These are phyloP conservation scores for Boletus coccyginus DNA, from an alignment of 768 basidiomycete genomes.

Conservation along the genomic window DNA sequence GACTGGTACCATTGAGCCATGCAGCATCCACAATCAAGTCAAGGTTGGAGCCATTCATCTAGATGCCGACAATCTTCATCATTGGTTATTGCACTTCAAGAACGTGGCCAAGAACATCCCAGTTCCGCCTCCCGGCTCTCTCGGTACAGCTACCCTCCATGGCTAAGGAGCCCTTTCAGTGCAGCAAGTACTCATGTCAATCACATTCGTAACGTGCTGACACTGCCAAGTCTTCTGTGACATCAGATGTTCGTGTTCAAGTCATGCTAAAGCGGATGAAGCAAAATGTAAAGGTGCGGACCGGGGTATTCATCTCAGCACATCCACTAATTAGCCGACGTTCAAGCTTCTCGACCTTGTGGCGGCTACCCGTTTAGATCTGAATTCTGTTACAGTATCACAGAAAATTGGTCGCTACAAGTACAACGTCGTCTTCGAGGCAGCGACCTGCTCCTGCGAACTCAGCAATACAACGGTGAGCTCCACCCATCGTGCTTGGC, in stretches of 20 bases:
- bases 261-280: constrained; percentile 16
- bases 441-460: constrained; percentile 39
- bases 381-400: constrained; percentile 48
- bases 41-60: constrained; percentile 46
- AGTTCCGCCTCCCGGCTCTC: not conserved
- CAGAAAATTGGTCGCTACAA: constrained; percentile 33
- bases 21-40: constrained; percentile 48
- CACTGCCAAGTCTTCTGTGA: constrained; percentile 15
- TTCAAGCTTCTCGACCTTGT: constrained; percentile 31
- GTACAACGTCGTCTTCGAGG: constrained; percentile 44
- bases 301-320: not conserved
- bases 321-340: not conserved
- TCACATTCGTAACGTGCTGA: not conserved
- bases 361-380: constrained; percentile 39
- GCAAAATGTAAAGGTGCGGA: constrained; percentile 17
- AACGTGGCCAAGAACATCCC: constrained; percentile 1
- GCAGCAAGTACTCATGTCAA: constrained; percentile 14
- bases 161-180: constrained; percentile 28
- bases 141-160: constrained; percentile 17
- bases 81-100: constrained; percentile 14
- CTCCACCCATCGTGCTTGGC: constrained; percentile 47
- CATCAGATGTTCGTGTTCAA: constrained; percentile 15
- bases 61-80: constrained; percentile 41
- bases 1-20: constrained; percentile 49
- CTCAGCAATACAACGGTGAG: constrained; percentile 47